Conservation (phyloP, 2,329 filamentous ascomycete species). For the Fonsecaea multimorphosa region DNA sequence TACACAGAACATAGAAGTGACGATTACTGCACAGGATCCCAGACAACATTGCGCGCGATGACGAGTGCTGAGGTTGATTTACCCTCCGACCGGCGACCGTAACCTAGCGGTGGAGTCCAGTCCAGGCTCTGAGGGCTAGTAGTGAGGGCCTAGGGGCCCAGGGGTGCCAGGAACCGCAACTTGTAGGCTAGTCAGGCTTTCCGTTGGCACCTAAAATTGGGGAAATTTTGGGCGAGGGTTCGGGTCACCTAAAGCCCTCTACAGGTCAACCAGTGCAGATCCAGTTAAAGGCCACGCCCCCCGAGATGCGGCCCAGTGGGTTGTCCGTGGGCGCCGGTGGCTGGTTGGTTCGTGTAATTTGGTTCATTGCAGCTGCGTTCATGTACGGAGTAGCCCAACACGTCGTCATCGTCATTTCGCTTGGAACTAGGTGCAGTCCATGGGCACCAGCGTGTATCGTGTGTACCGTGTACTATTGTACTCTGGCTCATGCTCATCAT, state of each 20-base stretch:
- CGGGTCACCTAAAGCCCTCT: not conserved
- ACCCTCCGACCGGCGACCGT: slow-evolving; percentile 15
- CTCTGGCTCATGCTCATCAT: not conserved
- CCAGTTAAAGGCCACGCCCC: slow-evolving; percentile 9
- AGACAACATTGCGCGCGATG: not conserved
- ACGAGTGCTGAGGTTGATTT: slow-evolving; percentile 17
- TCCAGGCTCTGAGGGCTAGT: not conserved
- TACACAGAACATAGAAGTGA: not conserved
- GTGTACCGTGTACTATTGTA: no score
- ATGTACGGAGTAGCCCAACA: not conserved
- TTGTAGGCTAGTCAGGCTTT: not conserved
- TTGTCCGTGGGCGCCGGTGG: not conserved
- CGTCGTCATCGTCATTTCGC: slow-evolving; percentile 14
- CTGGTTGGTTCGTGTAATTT: not conserved
- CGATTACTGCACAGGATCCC: not conserved
- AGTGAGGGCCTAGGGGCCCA: not conserved
- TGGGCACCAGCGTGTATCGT: not conserved
- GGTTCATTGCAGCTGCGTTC: not conserved
- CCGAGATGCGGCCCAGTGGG: not conserved
- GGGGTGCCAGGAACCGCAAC: no score
- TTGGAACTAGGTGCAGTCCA: not conserved
- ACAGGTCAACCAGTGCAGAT: slow-evolving; percentile 11
- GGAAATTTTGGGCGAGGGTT: slow-evolving; percentile 5
- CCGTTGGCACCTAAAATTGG: slow-evolving; percentile 8
- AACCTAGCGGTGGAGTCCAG: not conserved